These are phyloP conservation scores for Pleurotus tuber-regium DNA, from an alignment of 768 basidiomycete genomes.

Conservation along the genomic window DNA sequence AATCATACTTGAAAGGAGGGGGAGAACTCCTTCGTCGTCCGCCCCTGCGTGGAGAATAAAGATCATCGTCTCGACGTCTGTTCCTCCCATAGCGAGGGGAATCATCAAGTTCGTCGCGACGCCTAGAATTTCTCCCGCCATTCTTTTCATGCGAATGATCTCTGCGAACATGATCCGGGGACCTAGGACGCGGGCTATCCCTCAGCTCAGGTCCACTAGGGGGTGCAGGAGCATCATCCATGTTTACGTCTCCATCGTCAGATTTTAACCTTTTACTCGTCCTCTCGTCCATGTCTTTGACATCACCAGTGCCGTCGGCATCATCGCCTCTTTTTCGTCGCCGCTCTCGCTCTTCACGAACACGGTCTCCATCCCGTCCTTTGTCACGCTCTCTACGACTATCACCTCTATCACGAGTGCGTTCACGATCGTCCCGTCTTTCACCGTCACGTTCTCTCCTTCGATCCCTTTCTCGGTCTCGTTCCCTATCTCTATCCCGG, in stretches of 20 bases:
- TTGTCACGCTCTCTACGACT: constrained; percentile 55
- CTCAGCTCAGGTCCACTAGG: constrained; percentile 32
- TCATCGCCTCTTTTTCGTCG: constrained; percentile 72
- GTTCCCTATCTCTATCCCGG: constrained; percentile 46
- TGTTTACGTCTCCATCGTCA: constrained; percentile 50
- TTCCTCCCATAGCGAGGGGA: constrained; percentile 41
- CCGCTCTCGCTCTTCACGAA: constrained; percentile 49
- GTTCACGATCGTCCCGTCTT: constrained; percentile 45
- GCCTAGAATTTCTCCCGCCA: constrained; percentile 37
- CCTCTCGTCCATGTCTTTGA: constrained; percentile 50
- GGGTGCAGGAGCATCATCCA: constrained; percentile 33
- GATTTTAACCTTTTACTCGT: constrained; percentile 59
- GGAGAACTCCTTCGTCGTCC: constrained; percentile 38
- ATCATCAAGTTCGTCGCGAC: constrained; percentile 63
- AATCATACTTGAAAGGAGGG: constrained; percentile 46
- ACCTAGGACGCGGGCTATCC: constrained; percentile 41
- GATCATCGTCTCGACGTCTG: constrained; percentile 42
- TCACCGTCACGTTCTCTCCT: constrained; percentile 51
- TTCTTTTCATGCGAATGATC: constrained; percentile 56
- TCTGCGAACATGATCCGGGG: constrained; percentile 32
- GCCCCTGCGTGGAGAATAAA: constrained; percentile 25
- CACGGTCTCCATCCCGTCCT: constrained; percentile 46
- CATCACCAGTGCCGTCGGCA: constrained; percentile 44
- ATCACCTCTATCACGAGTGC: constrained; percentile 50
- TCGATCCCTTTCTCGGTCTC: constrained; percentile 47